Base-by-base conservation (phyloP, 2,329 filamentous ascomycete genomes). In the Penicillium hordei region DNA sequence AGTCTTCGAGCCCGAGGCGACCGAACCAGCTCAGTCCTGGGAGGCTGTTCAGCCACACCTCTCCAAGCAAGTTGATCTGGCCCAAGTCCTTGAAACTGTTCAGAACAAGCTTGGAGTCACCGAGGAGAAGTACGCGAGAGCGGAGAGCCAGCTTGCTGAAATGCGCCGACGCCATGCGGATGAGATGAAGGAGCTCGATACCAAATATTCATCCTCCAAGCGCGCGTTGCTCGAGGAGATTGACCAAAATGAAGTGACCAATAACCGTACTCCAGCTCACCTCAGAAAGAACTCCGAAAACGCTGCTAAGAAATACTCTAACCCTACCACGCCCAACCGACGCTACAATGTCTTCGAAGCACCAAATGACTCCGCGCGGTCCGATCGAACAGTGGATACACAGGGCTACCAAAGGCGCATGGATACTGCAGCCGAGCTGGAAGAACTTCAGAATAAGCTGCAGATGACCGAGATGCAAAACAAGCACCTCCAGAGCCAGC, bases 391-490 rank as follows among this genome's bases (percentile, higher is more conserved):
- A 0, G 86, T 89, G 25, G 93, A 97, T 72, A 89, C 91, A 17
- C 80, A 92, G 42, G 88, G 87, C 64, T 91, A 91, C 76, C 93
- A 94, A 77, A 91, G 89, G 69, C 88, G 89, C 39, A 93, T 95
- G 87, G 93, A 97, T 71, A 80, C 96, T 59, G 94, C 93, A 69
- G 85, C 91, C 4, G 93, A 97, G 68, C 82, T 97, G 13, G 93
- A 97, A 72, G 88, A 96, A 74, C 82, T 96, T 27, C 93, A 97
- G 72, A 97, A 95, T 72, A 91, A 96, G 72, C 83, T 97, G 51
- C 93, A 97, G 70, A 86, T 97, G 72, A 88, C 89, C 5, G 89
- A 97, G 74, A 96, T 97, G 91, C 90, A 95, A 67, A 97, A 96
- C 75, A 87, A 90, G 34, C 93, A 97, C 69, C 84, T 97, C 6